Conservation (phyloP, 202 grass and related monocot species). For the Schoenoplectus tabernaemontani region DNA sequence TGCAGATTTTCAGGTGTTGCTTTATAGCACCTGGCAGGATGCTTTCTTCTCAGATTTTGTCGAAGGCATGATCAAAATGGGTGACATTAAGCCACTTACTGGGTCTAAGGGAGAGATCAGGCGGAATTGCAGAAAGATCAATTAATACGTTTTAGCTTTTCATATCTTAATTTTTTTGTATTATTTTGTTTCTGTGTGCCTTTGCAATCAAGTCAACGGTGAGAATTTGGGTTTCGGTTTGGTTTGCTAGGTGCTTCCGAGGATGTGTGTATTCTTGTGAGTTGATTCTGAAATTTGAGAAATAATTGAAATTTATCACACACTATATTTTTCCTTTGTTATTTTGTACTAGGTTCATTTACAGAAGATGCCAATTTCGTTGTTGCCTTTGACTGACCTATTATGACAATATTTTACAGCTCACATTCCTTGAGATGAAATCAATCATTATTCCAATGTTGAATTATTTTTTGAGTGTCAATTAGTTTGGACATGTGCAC, state of each 20-base stretch:
- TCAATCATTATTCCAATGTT: neutral
- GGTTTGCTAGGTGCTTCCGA: neutral
- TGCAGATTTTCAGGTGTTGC: constrained; percentile 30
- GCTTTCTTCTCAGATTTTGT: constrained; percentile 47
- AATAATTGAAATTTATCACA: neutral
- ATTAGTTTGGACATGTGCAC: neutral
- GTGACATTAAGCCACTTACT: constrained; percentile 43
- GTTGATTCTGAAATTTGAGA: neutral
- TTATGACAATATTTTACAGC: neutral
- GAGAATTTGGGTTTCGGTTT: neutral
- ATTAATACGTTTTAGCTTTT: constrained; percentile 17
- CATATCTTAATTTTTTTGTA: neutral
- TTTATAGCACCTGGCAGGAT: constrained; percentile 20
- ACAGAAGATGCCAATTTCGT: neutral
- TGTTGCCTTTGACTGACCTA: no score
- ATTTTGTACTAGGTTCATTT: neutral
- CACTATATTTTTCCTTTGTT: neutral
- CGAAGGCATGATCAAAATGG: constrained; percentile 63
- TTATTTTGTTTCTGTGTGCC: neutral
- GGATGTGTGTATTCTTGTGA: neutral
- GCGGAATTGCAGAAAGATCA: constrained; percentile 56
- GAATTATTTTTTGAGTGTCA: neutral
- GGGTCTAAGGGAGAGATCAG: constrained; percentile 53
- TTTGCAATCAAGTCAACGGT: neutral
- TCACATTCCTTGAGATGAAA: neutral